Evolutionary conservation across 768 basidiomycete species (phyloP), one percentile per base, ranked within the genome.

Genomic region (Amanita molliuscula): DNA sequence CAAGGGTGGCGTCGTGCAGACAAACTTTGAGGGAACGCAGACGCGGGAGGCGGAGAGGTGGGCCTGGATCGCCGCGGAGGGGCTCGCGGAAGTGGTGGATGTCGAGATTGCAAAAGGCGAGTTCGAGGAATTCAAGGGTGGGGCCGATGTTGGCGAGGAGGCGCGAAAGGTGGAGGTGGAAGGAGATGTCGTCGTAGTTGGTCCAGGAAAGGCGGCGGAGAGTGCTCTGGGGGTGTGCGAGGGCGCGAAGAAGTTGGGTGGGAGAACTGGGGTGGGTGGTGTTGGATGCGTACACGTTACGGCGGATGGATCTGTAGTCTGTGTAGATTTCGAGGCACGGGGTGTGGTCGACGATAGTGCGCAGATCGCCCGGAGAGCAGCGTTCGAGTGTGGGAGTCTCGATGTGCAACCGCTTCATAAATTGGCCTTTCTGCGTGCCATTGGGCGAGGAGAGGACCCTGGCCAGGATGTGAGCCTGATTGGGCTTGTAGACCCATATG

Each of bases 1-100:
- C 69, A 52, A 87, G 85, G 5, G 84, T 85, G 4, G 76, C 76
- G 53, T 85, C 81, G 64, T 85, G 82, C 29, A 88, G 71, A 1
- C 81, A 79, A 3, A 81, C 73, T 61, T 84, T 86, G 44, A 88
- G 73, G 1, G 83, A 77, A 13, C 73, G 71, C n/a, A 88, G 69
- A 10, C 76, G 70, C 10, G 85, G 83, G n/a, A 87, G 68, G 6
- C 62, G 62, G 16, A 81, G 70, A 9, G 74, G 64, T 42, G 59
- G 54, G 16, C 56, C 46, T 13, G 62, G 63, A 38, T 51, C 55
- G 46, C 6, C 48, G 28, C 28, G 52, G 6, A 51, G 54, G 8
- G 51, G 47, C 15, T 54, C 42, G 6, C 54, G 50, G 46, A 44
- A 15, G 44, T 69, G 67, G 46, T 66, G 62, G 26, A 73, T 65